Conservation (phyloP, 345 rosid species). For the Populus deltoides region DNA sequence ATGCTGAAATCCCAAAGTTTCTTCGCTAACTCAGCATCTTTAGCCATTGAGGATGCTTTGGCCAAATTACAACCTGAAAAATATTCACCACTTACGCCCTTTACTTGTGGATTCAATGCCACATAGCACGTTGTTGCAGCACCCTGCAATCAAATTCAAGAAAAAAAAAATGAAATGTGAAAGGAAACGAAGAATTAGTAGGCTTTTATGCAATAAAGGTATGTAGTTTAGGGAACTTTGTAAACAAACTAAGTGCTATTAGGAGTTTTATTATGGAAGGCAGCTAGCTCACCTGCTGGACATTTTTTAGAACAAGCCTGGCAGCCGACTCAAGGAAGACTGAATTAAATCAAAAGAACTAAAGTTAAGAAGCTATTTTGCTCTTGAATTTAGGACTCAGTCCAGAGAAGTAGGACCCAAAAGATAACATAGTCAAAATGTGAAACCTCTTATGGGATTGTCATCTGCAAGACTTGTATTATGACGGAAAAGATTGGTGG, state of each 20-base stretch:
- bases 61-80: constrained; percentile 51
- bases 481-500: constrained; percentile 52
- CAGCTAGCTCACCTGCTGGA: constrained; percentile 41
- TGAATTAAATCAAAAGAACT: constrained; percentile 23
- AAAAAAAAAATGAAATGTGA: background rate
- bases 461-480: constrained; percentile 29
- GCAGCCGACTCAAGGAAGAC: constrained; percentile 36
- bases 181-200: background rate
- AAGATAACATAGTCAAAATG: background rate
- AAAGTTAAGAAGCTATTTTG: background rate
- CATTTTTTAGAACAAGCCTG: constrained; percentile 39
- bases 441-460: constrained; percentile 13
- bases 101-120: constrained; percentile 63
- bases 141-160: constrained; percentile 40
- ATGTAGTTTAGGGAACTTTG: background rate
- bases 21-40: constrained; percentile 49
- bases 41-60: constrained; percentile 37
- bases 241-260: background rate
- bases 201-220: background rate
- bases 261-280: background rate
- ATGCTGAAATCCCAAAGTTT: constrained; percentile 74
- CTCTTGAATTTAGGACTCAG: background rate
- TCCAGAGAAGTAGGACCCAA: background rate
- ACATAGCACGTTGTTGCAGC: constrained; percentile 76
- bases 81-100: constrained; percentile 63